Conservation (phyloP, 1,139 yeast genomes). For the Tardiomyces depauwii region DNA sequence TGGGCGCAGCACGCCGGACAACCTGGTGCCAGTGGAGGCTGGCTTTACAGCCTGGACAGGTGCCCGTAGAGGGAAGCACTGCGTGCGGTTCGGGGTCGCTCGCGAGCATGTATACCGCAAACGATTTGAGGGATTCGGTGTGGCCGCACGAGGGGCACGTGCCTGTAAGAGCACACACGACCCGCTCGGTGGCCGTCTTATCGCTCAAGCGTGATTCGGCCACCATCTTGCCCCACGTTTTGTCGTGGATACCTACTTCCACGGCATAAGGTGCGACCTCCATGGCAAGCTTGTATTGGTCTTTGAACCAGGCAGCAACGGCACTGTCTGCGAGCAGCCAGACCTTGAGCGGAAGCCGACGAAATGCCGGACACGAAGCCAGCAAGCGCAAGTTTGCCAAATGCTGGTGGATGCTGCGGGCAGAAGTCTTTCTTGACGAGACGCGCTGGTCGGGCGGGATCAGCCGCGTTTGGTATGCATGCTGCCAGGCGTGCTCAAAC, state of each 20-base stretch:
- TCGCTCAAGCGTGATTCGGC: neutral
- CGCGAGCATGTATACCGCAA: neutral
- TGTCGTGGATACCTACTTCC: slow-evolving; percentile 1
- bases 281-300: slow-evolving; percentile 13
- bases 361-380: slow-evolving; percentile 23
- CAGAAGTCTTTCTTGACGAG: slow-evolving; percentile 11
- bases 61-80: neutral
- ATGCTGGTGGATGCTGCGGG: slow-evolving; percentile 34
- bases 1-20: neutral
- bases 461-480: slow-evolving; percentile 53
- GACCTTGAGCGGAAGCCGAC: slow-evolving; percentile 15
- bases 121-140: neutral
- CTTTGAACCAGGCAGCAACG: slow-evolving; percentile 14
- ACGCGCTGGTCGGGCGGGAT: slow-evolving; percentile 28
- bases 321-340: slow-evolving; percentile 17
- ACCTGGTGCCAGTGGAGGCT: neutral
- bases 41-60: neutral
- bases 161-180: neutral
- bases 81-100: neutral
- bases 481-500: slow-evolving; percentile 70
- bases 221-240: neutral
- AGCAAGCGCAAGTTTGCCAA: slow-evolving; percentile 43
- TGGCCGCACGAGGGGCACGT: neutral
- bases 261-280: slow-evolving; percentile 8
- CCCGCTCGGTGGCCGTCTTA: neutral